Evolutionary conservation across 768 basidiomycete genomes (phyloP), one percentile per base, ranked within the genome.

Genomic region (Udeniomyces megalosporus): DNA sequence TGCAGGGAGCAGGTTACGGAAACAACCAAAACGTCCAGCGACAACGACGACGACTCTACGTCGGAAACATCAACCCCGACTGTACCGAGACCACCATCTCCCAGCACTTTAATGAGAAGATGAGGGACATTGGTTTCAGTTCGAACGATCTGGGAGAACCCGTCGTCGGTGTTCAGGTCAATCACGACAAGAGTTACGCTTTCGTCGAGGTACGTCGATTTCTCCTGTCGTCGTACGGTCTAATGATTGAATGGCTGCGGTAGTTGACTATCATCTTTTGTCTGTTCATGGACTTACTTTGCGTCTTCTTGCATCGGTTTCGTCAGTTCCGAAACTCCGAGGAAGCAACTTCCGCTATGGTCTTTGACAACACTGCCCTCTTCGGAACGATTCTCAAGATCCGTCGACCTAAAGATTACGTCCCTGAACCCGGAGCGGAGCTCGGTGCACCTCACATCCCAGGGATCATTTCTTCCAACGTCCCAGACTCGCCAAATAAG

Each of bases 151-250:
- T 69, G 38, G 85, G 84, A 31, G 81, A 86, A 26, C 88, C 93
- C 11, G 89, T 97, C 34, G 79, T 92, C 34, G 85, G 85, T 22
- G 90, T 95, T 5, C 90, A 93, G 70, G 86, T 95, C 76, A 96
- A 96, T 71, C 91, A 91, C 69, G 95, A 97, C 74, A 99, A 97
- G 79, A 91, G 89, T 69, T 99, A 96, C 71, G 95, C 95, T 1
- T 99, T 96, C 72, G 86, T 97, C 57, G 95, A 99, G 79, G 93
- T 93, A 71, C 66, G 79, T 50, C 26, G 24, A 38, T 22, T 2
- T 7, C 44, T 46, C n/a, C n/a, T 35, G 2, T 31, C 28, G 7
- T 53, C 31, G 28, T 53, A 11, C 22, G 12, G 4, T n/a, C n/a
- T 1, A 34, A 55, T 20, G 31, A 29, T 17, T 2, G 4, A 28